Conservation (phyloP, 768 basidiomycete species). For the Boletus huronensis region DNA sequence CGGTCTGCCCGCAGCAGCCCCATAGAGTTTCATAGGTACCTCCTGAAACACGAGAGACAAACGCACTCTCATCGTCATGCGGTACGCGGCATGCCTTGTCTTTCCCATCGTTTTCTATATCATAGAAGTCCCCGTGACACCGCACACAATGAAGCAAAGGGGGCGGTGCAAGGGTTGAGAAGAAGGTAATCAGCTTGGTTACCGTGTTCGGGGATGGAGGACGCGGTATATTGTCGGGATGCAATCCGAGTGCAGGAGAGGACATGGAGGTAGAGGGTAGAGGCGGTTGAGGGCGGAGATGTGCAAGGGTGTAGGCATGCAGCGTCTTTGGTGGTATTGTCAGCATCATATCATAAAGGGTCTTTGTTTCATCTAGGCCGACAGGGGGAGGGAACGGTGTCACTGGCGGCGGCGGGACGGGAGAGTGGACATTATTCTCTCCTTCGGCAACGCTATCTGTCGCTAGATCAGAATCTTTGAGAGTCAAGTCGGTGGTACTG, state of each 20-base stretch:
- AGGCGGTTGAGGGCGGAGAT: slow-evolving; percentile 33
- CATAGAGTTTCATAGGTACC: slow-evolving; percentile 53
- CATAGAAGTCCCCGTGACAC: slow-evolving; percentile 68
- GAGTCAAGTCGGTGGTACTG: slow-evolving; percentile 22
- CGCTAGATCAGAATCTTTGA: slow-evolving; percentile 15
- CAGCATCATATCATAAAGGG: slow-evolving; percentile 49
- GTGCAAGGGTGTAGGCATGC: slow-evolving; percentile 56
- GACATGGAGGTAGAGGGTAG: slow-evolving; percentile 2
- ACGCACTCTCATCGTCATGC: slow-evolving; percentile 79
- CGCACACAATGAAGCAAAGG: slow-evolving; percentile 70
- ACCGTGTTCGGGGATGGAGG: slow-evolving; percentile 39
- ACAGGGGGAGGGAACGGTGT: slow-evolving; percentile 36
- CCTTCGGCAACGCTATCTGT: slow-evolving; percentile 7
- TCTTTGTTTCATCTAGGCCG: slow-evolving; percentile 40
- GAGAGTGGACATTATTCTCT: slow-evolving; percentile 4
- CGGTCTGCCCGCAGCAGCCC: slow-evolving; percentile 70
- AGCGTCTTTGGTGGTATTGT: slow-evolving; percentile 66
- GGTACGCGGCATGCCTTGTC: slow-evolving; percentile 66
- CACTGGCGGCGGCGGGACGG: slow-evolving; percentile 25
- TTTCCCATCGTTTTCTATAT: slow-evolving; percentile 59
- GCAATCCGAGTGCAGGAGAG: slow-evolving; percentile 15
- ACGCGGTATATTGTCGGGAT: slow-evolving; percentile 5
- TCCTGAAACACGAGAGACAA: slow-evolving; percentile 57
- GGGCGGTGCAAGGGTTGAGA: slow-evolving; percentile 59
- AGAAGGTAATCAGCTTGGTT: slow-evolving; percentile 52